Conservation (phyloP, 202 grass and related monocot genomes). For the Cymbopogon flexuosus region DNA sequence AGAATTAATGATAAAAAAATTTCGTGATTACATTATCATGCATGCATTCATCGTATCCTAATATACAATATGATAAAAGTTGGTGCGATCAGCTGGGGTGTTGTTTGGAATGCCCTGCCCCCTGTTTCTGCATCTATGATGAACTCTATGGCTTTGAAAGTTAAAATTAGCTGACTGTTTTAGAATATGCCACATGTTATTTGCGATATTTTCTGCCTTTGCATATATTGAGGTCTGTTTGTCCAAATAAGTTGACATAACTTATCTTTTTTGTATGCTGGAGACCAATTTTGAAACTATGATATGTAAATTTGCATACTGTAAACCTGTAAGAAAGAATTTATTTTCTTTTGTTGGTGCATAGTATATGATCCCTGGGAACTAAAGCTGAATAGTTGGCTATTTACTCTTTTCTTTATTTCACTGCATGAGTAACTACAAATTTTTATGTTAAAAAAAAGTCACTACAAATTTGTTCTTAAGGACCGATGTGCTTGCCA, state of each 20-base stretch:
- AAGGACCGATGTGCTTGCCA: not conserved
- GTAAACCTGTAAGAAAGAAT: not conserved
- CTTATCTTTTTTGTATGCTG: not conserved
- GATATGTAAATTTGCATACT: conserved; percentile 3
- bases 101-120: not conserved
- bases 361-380: not conserved
- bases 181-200: not conserved
- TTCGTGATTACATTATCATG: not conserved
- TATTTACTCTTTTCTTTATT: not conserved
- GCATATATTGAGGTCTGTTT: not conserved
- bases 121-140: not conserved
- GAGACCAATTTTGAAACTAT: not conserved
- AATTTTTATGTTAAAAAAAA: no score
- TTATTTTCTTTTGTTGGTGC: not conserved
- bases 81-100: not conserved
- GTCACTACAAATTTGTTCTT: not conserved
- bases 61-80: not conserved
- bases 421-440: not conserved
- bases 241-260: not conserved
- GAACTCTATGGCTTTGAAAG: not conserved
- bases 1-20: not conserved
- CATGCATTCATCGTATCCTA: not conserved
- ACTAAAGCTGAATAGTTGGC: not conserved
- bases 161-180: not conserved
- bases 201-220: not conserved